Percentiles rank a stretch among this genome's conserved stretches.
Evolutionary conservation across 2,329 filamentous ascomycete species (phyloP).

Genomic region (Ophiostoma tasmaniense): DNA sequence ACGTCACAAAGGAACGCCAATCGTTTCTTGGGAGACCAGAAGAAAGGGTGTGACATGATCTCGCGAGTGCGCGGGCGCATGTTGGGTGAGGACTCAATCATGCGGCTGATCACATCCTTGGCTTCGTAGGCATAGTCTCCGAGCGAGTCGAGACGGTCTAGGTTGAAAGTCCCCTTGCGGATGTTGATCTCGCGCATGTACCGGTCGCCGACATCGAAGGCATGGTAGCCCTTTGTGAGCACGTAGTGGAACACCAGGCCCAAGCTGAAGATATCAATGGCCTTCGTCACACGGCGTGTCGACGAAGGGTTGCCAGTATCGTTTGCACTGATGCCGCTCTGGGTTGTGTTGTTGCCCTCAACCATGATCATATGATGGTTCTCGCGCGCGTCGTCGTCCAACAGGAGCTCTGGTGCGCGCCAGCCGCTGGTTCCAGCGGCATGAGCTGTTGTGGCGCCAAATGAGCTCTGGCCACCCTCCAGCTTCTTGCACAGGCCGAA

Average conservation of each 20-base stretch:
- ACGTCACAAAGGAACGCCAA: conserved; percentile 92
- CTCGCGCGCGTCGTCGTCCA: conserved; percentile 61
- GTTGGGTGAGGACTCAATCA: conserved; percentile 54
- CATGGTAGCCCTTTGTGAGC: conserved; percentile 84
- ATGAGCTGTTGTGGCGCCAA: conserved; percentile 87
- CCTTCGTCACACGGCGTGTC: conserved; percentile 78
- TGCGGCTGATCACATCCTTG: conserved; percentile 73
- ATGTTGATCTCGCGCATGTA: conserved; percentile 98
- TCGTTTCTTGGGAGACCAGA: conserved; percentile 85
- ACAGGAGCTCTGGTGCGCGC: conserved; percentile 88
- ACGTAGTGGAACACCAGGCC: conserved; percentile 99
- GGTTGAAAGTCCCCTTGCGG: conserved; percentile 73
- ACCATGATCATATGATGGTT: conserved; percentile 32
- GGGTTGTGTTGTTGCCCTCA: conserved; percentile 35
- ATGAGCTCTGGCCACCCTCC: conserved; percentile 87
- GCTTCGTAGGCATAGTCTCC: conserved; percentile 83
- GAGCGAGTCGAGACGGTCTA: conserved; percentile 62
- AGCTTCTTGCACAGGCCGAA: conserved; percentile 97
- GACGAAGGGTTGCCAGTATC: conserved; percentile 44
- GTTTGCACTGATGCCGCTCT: conserved; percentile 38
- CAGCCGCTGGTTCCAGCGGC: conserved; percentile 90
- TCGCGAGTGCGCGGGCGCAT: conserved; percentile 62
- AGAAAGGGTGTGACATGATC: conserved; percentile 90
- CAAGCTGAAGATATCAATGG: conserved; percentile 95
- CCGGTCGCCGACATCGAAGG: conserved; percentile 86